Base-by-base conservation (phyloP, 2,329 filamentous ascomycete species). In the Aspergillus jensenii region DNA sequence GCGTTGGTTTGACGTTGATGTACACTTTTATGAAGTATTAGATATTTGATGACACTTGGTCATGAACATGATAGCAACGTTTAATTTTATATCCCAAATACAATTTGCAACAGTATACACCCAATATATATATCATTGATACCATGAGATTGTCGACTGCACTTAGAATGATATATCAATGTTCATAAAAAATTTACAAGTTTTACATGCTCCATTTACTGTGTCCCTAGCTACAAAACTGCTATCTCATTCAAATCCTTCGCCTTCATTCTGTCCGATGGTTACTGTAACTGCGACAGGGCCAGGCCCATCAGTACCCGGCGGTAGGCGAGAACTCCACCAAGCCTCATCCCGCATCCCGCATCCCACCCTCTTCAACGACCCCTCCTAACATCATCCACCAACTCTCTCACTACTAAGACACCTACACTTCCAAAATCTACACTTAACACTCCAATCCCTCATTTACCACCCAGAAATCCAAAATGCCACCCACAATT, bases 401-500 rank as follows among this genome's bases (percentile, higher is more conserved):
- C 8, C 19, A 11, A n/a, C 40, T 11, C 19, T 14, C 12, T 14
- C 4, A 15, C 43, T 9, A 11, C 25, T 45, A 14, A 3, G 21
- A 23, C 21, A 25, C 43, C 14, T 14, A 31, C 27, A 31, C 27
- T 31, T 9, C 27, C 1, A 2, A 31, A 8, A 1, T 31, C 27
- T 11, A 11, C 9, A 17, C 40, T 43, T 2, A 43, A 21, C 1
- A 21, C 8, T 19, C 19, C 23, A 25, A 25, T 27, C 19, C 6
- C 6, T 14, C n/a, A 45, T 17, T 45, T 9, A 31, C 27, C 27
- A 31, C 43, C 4, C 21, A 49, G 2, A 21, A 21, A 5, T 5
- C 12, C 12, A 44, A 12, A 46, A 79, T 79, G 76, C 64, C 73
- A 19, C 74, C 80, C 25, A 71, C 78, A 49, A 95, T 98, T 73